Evolutionary conservation across 2,329 filamentous ascomycete genomes (phyloP), one percentile per base, ranked within the genome.

Genomic region (Colletotrichum sp.): DNA sequence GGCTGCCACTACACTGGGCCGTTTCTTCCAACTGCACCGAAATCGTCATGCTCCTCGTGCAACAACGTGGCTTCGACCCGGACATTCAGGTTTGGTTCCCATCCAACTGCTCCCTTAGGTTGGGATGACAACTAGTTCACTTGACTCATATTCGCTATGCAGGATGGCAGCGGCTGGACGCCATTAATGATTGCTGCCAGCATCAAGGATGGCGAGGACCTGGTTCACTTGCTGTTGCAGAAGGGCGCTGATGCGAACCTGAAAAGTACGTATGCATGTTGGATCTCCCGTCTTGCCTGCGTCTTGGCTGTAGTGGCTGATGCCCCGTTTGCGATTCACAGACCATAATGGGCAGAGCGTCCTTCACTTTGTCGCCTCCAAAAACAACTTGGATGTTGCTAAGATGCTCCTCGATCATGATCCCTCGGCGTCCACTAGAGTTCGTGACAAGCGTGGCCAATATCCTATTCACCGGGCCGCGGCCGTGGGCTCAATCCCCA

Each of bases 1-100:
- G 97, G 60, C 91, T 98, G 48, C 93, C 97, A 4, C 92, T 99
- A 73, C 97, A 99, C 88, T 99, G 97, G 97, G 96, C 97, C 0
- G 92, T 93, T 3, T 97, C 96, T 26, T 94, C 95, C 84, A 98
- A 97, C 83, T 93, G 92, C 79, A 85, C 93, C 8, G 90, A 93
- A 28, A 95, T 98, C 75, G 92, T 95, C 21, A 89, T 94, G 66
- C 83, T 96, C 24, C 88, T 99, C 6, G 90, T 94, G 3, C 90
- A 94, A 72, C 88, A 89, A 77, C 93, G 93, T 80, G 89, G 89
- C 75, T 98, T 98, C 81, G 95, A 99, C 82, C 91, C 95, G 0
- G 96, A 99, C 84, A 93, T 93, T 21, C 92, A 95, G 86, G 94
- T 95, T 12, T 12, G 3, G 26, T 24, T 60, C 48, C n/a, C 12